phyloP scores from a whole-genome alignment of 1,284 basidiomycete genomes.

The Trichosporon sp. region DNA sequence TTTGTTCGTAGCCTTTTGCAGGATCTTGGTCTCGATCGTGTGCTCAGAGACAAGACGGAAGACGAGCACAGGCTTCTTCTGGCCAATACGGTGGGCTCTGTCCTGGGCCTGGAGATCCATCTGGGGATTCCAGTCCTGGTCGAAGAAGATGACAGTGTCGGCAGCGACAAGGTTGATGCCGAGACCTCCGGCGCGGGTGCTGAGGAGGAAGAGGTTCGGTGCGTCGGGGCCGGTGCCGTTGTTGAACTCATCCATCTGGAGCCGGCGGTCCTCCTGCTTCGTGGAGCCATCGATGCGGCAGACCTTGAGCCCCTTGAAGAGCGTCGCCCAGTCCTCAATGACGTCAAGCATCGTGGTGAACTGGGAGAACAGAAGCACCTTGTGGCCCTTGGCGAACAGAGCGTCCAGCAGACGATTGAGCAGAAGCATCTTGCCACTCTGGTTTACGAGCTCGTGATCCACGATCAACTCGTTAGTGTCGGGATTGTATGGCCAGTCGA shows the following conservation, averaged over 20 bases:
- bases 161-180: constrained; percentile 90
- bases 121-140: constrained; percentile 93
- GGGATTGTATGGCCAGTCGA: constrained; percentile 77
- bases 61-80: constrained; percentile 79
- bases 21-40: constrained; percentile 86
- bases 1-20: constrained; percentile 81
- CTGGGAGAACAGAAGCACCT: constrained; percentile 87
- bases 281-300: constrained; percentile 90
- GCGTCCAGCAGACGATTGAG: constrained; percentile 81
- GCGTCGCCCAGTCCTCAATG: constrained; percentile 81
- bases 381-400: constrained; percentile 76
- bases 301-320: constrained; percentile 71
- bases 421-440: constrained; percentile 95
- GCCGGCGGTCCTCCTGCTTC: constrained; percentile 67
- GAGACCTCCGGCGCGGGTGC: constrained; percentile 86
- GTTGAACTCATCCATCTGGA: constrained; percentile 83
- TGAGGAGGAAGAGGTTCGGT: constrained; percentile 79
- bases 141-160: constrained; percentile 92
- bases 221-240: constrained; percentile 64
- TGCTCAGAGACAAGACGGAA: constrained; percentile 81
- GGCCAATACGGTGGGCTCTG: constrained; percentile 90
- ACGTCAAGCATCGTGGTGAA: constrained; percentile 96
- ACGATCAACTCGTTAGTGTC: constrained; percentile 59
- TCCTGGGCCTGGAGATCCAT: constrained; percentile 97
- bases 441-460: constrained; percentile 72